phyloP scores from a whole-genome alignment of 768 basidiomycete species.

The Lyophyllum atratum region DNA sequence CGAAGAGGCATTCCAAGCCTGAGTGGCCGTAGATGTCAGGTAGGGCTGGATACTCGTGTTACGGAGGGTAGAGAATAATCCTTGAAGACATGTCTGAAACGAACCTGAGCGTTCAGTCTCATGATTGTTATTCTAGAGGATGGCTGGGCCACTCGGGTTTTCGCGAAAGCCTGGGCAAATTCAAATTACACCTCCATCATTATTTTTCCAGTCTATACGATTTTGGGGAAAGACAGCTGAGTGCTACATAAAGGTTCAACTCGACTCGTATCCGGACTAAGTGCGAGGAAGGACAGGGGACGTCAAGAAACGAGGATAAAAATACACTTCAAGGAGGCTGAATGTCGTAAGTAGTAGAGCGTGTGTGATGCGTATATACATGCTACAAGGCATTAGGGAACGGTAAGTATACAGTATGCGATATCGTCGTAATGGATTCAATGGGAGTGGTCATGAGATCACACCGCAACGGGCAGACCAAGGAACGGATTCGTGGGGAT shows the following conservation, averaged over 20 bases:
- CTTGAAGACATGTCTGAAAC: not conserved
- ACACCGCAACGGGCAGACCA: slow-evolving; percentile 7
- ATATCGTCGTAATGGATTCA: no score
- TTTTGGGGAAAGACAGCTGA: not conserved
- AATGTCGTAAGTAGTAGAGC: not conserved
- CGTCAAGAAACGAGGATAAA: not conserved
- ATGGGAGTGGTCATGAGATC: not conserved
- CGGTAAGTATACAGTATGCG: not conserved
- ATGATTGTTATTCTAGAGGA: not conserved
- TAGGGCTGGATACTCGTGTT: not conserved
- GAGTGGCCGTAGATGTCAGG: no score
- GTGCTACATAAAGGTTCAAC: slow-evolving; percentile 5
- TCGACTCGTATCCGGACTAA: slow-evolving; percentile 3
- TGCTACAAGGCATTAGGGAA: not conserved
- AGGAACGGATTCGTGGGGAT: slow-evolving; percentile 55
- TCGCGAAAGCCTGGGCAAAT: no score
- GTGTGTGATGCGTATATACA: not conserved
- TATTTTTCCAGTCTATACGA: not conserved
- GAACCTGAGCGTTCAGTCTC: not conserved
- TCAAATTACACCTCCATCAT: not conserved
- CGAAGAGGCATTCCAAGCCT: not conserved
- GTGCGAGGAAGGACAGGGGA: not conserved
- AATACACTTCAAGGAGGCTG: not conserved
- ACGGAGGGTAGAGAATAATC: not conserved
- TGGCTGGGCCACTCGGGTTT: no score